A percentile compares a stretch with the other conserved stretches of the same genome.
Conservation (phyloP, 2,329 filamentous ascomycete species). For the Gnomoniopsis sp. region DNA sequence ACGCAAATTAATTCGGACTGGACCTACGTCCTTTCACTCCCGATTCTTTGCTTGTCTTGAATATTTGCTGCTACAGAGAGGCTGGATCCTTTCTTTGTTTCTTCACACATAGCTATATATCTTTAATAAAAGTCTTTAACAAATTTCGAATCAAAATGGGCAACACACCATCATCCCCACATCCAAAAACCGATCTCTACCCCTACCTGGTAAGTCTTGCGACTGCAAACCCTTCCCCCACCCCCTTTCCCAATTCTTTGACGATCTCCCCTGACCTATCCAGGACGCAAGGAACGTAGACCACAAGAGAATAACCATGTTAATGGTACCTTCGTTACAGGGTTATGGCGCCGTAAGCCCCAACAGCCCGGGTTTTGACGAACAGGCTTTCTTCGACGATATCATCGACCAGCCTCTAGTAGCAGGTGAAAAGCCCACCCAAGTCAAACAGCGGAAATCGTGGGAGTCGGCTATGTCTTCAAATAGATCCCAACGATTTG, state of each 20-base stretch:
- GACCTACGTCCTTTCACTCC: no score
- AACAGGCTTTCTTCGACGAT: not conserved
- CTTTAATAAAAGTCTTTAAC: not conserved
- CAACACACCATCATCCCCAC: not conserved
- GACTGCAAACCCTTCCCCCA: not conserved
- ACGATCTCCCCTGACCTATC: not conserved
- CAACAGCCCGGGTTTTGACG: not conserved
- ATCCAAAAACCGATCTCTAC: not conserved
- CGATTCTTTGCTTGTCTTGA: no score
- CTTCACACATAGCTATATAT: not conserved
- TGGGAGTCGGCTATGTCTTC: not conserved
- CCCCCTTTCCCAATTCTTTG: not conserved
- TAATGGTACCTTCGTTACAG: not conserved
- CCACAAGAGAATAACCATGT: not conserved
- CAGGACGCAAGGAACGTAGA: not conserved
- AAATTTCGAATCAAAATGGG: not conserved
- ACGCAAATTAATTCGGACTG: no score
- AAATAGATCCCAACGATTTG: not conserved
- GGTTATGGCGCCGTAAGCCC: not conserved
- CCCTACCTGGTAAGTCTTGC: not conserved
- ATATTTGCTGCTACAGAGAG: no score
- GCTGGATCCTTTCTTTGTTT: not conserved
- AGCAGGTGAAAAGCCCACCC: not conserved
- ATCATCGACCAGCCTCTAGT: not conserved
- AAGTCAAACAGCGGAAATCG: not conserved